phyloP scores from a whole-genome alignment of 192 early-diverging fungal species.

The Gonapodya prolifera region DNA sequence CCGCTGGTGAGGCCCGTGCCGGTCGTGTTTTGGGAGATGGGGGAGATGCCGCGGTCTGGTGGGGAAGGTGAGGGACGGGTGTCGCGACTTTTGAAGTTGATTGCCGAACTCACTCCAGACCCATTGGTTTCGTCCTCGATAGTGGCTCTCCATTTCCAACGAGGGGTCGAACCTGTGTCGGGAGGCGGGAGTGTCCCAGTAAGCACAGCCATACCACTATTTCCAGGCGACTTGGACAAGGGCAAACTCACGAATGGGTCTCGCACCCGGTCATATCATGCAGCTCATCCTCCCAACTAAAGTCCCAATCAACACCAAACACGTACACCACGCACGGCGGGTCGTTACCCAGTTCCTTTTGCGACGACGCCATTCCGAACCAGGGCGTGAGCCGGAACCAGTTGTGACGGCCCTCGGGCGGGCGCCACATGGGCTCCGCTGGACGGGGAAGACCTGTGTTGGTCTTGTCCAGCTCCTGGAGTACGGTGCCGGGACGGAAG shows the following conservation, averaged over 20 bases:
- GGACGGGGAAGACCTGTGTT: not conserved
- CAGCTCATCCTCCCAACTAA: not conserved
- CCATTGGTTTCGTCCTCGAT: not conserved
- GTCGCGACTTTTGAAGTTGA: too few relatives aligned
- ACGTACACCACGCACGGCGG: not conserved
- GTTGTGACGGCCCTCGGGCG: not conserved
- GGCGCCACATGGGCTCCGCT: not conserved
- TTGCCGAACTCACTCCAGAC: not conserved
- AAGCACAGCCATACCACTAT: too few relatives aligned
- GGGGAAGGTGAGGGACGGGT: too few relatives aligned
- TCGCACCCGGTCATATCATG: not conserved
- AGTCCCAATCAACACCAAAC: slow-evolving; percentile 6
- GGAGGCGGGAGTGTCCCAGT: not conserved
- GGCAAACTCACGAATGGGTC: not conserved
- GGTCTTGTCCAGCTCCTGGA: not conserved
- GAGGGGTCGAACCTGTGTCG: not conserved
- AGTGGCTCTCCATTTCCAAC: not conserved
- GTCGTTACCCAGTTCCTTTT: not conserved
- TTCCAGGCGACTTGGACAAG: too few relatives aligned
- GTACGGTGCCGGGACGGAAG: not conserved
- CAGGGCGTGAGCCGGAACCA: not conserved
- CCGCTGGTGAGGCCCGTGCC: not conserved
- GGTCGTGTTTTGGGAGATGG: too few relatives aligned
- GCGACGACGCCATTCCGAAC: not conserved
- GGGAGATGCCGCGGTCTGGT: too few relatives aligned